A percentile compares a stretch with the other conserved stretches of the same genome.
phyloP scores from a whole-genome alignment of 1,284 basidiomycete species.

The Xanthoconium separans region DNA sequence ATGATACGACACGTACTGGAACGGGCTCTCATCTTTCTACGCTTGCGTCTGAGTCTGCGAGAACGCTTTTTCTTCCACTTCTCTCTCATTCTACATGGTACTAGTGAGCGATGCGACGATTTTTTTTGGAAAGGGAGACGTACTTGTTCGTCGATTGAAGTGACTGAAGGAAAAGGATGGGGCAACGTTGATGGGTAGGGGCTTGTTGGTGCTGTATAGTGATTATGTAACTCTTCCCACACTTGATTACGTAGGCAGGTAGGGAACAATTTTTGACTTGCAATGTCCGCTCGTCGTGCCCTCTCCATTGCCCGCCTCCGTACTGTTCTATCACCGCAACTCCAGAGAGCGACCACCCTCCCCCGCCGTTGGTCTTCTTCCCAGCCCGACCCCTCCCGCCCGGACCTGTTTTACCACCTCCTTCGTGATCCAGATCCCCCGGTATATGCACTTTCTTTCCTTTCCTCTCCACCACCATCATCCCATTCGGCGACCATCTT shows the following conservation, averaged over 20 bases:
- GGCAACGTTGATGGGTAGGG: slow-evolving; percentile 17
- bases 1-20: slow-evolving; percentile 63
- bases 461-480: slow-evolving; percentile 43
- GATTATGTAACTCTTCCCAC: slow-evolving; percentile 31
- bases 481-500: slow-evolving; percentile 54
- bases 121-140: slow-evolving; percentile 15
- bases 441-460: slow-evolving; percentile 65
- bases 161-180: slow-evolving; percentile 21
- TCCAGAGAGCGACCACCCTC: slow-evolving; percentile 8
- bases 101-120: background rate
- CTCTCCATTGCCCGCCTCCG: background rate
- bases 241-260: background rate
- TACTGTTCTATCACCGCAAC: background rate
- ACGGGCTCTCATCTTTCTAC: slow-evolving; percentile 89
- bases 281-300: slow-evolving; percentile 10
- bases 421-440: slow-evolving; percentile 48
- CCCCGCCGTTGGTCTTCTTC: slow-evolving; percentile 18
- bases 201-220: slow-evolving; percentile 38
- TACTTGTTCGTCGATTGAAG: slow-evolving; percentile 34
- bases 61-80: slow-evolving; percentile 93
- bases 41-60: slow-evolving; percentile 83
- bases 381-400: slow-evolving; percentile 51
- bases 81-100: slow-evolving; percentile 69
- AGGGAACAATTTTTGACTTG: too few species aligned
- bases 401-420: slow-evolving; percentile 69